A percentile compares a stretch with the other conserved stretches of the same genome.
phyloP scores from a whole-genome alignment of 2,329 filamentous ascomycete species.

The Penicillium sp. region DNA sequence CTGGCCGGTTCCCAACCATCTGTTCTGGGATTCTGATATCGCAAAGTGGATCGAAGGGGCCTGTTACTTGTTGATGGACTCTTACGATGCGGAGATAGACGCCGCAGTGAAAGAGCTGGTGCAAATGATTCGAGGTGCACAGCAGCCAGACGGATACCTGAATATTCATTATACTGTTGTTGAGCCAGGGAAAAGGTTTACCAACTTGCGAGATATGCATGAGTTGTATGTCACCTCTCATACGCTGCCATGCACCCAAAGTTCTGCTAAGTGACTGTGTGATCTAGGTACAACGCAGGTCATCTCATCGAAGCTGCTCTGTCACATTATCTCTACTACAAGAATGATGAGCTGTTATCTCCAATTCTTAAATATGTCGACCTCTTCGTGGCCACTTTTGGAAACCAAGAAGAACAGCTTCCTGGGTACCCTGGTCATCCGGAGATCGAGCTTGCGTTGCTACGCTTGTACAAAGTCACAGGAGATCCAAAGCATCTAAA shows the following conservation, averaged over 20 bases:
- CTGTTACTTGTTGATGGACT: slow-evolving; percentile 55
- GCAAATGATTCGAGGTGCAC: slow-evolving; percentile 58
- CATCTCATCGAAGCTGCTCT: slow-evolving; percentile 65
- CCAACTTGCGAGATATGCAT: slow-evolving; percentile 63
- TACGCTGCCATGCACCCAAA: neutral
- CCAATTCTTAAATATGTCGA: slow-evolving; percentile 59
- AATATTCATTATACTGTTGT: slow-evolving; percentile 66
- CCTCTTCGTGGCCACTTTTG: slow-evolving; percentile 56
- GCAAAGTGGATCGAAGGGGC: slow-evolving; percentile 66
- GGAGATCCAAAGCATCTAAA: slow-evolving; percentile 42
- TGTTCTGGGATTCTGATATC: slow-evolving; percentile 63
- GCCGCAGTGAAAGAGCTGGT: slow-evolving; percentile 59
- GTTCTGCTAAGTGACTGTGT: neutral
- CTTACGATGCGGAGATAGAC: slow-evolving; percentile 51
- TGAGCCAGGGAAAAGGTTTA: slow-evolving; percentile 57
- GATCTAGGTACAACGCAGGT: slow-evolving; percentile 58
- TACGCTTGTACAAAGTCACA: slow-evolving; percentile 50
- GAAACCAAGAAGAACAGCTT: slow-evolving; percentile 51
- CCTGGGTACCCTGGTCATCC: slow-evolving; percentile 65
- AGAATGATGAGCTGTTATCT: slow-evolving; percentile 54
- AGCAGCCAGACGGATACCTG: slow-evolving; percentile 63
- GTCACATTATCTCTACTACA: slow-evolving; percentile 57
- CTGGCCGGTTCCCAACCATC: slow-evolving; percentile 60
- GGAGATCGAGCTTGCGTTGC: slow-evolving; percentile 55
- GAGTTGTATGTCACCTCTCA: slow-evolving; percentile 49